Percentiles rank a stretch among this genome's conserved stretches.
These are phyloP conservation scores for Guyanaporus albipodus DNA, from an alignment of 768 basidiomycete species.

Conservation along the genomic window DNA sequence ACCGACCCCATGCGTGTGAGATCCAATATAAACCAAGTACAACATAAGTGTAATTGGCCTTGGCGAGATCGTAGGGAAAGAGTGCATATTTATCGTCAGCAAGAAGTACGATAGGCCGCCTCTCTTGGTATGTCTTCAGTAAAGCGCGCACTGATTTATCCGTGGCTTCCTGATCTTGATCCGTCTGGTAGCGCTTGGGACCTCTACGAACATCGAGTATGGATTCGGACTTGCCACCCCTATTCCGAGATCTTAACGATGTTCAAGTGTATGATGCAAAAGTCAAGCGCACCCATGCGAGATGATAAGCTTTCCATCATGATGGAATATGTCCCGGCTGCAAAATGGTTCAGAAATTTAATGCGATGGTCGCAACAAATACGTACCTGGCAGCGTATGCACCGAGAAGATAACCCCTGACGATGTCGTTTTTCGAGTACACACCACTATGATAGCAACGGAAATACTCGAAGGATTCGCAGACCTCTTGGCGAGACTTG, in stretches of 20 bases:
- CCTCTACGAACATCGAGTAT: constrained; percentile 41
- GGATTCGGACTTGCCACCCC: constrained; percentile 69
- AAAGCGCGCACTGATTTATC: constrained; percentile 73
- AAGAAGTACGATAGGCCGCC: constrained; percentile 62
- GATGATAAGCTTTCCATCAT: constrained; percentile 66
- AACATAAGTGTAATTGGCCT: constrained; percentile 47
- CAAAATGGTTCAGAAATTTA: constrained; percentile 10
- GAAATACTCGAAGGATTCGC: constrained; percentile 70
- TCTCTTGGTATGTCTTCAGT: constrained; percentile 49
- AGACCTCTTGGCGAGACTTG: constrained; percentile 81
- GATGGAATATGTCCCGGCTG: constrained; percentile 67
- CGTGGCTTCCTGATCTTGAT: constrained; percentile 62
- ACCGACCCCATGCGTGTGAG: constrained; percentile 48
- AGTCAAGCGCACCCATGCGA: constrained; percentile 67
- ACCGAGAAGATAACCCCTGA: constrained; percentile 73
- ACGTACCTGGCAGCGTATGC: constrained; percentile 63
- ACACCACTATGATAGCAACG: constrained; percentile 77
- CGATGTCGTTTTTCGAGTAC: constrained; percentile 56
- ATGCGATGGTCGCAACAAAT: background rate
- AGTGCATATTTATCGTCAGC: constrained; percentile 69
- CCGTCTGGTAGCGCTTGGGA: constrained; percentile 36
- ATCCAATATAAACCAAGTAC: constrained; percentile 64
- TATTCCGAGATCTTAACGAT: constrained; percentile 22
- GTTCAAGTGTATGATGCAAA: background rate
- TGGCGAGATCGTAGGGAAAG: constrained; percentile 67